These are phyloP conservation scores for Fimicolochytrium jonesii DNA, from an alignment of 192 early-diverging fungal genomes.

Conservation along the genomic window DNA sequence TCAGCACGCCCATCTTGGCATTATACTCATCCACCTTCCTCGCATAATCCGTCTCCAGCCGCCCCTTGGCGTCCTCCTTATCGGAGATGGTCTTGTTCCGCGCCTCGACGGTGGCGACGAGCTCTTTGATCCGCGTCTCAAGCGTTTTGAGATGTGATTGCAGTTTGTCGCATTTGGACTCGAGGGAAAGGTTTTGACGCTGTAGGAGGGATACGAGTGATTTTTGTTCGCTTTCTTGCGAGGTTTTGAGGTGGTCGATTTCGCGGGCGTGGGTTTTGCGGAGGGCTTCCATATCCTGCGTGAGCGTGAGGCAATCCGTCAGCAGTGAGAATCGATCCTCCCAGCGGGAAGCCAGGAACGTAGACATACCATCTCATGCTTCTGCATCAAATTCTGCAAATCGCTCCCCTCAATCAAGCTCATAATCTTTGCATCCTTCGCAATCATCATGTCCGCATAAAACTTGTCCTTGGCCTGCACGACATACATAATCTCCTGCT, in stretches of 20 bases:
- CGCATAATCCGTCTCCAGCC: conserved; percentile 44
- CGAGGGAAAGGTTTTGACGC: conserved; percentile 53
- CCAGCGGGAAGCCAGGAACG: too few species aligned
- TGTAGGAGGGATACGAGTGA: conserved; percentile 52
- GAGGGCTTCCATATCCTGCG: conserved; percentile 58
- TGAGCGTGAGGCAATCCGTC: too few species aligned
- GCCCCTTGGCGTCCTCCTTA: conserved; percentile 37
- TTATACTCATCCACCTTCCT: conserved; percentile 36
- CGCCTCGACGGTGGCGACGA: conserved; percentile 45
- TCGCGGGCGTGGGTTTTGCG: conserved; percentile 56
- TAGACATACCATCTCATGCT: conserved; percentile 54
- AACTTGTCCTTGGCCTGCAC: conserved; percentile 66
- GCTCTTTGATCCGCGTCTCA: conserved; percentile 49
- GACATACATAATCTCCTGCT: conserved; percentile 62
- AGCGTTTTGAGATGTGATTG: conserved; percentile 55
- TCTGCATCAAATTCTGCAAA: conserved; percentile 57
- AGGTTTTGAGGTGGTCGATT: conserved; percentile 56
- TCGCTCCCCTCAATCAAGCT: conserved; percentile 57
- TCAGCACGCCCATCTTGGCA: conserved; percentile 36
- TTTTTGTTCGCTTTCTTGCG: conserved; percentile 59
- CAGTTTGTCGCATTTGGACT: conserved; percentile 58
- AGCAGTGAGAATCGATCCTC: conserved; percentile 1
- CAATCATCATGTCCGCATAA: conserved; percentile 62
- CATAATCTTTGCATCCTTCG: conserved; percentile 67
- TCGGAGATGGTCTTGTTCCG: conserved; percentile 52